Evolutionary conservation across 2,329 filamentous ascomycete genomes (phyloP), one percentile per base, ranked within the genome.

Genomic region (Monosporascus ibericus): DNA sequence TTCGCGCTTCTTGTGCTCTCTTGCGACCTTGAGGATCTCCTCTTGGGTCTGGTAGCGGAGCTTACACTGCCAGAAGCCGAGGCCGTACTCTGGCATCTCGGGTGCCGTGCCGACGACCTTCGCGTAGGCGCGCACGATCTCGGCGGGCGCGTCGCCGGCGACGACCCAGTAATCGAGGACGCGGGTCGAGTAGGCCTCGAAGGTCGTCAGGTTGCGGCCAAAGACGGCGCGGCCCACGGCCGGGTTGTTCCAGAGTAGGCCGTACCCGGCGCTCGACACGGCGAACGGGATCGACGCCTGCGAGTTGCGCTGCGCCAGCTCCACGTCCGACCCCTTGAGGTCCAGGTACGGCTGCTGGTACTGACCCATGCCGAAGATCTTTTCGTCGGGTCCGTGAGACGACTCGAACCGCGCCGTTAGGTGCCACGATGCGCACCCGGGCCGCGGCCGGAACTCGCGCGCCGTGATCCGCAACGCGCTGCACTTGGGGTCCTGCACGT

Each of bases 31-130:
- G 0, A 87, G 70, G 0, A 86, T 62, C 61, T 87, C 82, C 18
- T 85, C 81, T 59, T 87, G 84, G 0, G 79, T 86, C 64, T 82
- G 79, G 58, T 87, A 87, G 1, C 83, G 74, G 11, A 86, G 69
- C 65, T 85, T 86, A 65, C 81, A 85, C 63, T 86, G 83, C 82
- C 82, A 85, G 62, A 86, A 86, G 0, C 84, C 82, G 0, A 86
- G 72, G 0, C 82, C 82, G 58, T 84, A 85, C 58, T 86, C 83
- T 1, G 83, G 84, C 82, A 86, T 86, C 76, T 82, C 82, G 0
- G 83, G 83, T 0, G 79, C 80, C 44, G 72, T 76, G 0, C 83
- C 83, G 0, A 82, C 84, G 1, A 72, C 79, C 5, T 68, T 66
- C 0, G 79, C 76, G 58, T 86, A 86, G 0, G 75, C 70, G 55